Percentiles rank a stretch among this genome's conserved stretches.
These are phyloP conservation scores for Hondaea fermentalgiana DNA, from an alignment of 108 stramenopile genomes.

Conservation along the genomic window DNA sequence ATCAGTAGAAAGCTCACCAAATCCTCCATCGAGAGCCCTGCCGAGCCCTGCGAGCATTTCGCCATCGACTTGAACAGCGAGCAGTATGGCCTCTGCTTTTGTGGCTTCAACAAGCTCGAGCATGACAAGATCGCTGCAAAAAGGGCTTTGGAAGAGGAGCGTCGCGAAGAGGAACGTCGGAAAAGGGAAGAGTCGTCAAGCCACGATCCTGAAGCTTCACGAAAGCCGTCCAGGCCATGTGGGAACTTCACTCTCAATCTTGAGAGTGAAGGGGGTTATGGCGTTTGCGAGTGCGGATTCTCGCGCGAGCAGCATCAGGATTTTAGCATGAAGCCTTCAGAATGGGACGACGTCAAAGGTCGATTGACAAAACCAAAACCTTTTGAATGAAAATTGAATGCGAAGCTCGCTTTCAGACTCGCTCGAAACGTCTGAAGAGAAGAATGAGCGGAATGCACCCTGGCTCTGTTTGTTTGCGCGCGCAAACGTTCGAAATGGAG, in stretches of 20 bases:
- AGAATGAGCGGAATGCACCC: no score
- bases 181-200: no score
- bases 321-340: background rate
- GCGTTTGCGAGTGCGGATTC: background rate
- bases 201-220: background rate
- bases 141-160: background rate
- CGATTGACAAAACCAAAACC: background rate
- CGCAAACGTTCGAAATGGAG: no score
- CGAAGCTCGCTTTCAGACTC: no score
- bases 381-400: background rate
- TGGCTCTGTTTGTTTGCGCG: no score
- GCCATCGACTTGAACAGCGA: background rate
- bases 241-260: background rate
- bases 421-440: no score
- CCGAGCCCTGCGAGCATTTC: background rate
- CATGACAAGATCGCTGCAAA: background rate
- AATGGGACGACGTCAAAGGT: background rate
- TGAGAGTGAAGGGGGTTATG: background rate
- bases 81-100: constrained; percentile 2
- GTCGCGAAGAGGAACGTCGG: background rate
- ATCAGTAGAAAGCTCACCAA: background rate
- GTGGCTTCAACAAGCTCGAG: background rate
- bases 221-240: background rate
- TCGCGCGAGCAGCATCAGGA: background rate
- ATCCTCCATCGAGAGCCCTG: background rate